phyloP scores from a whole-genome alignment of 108 stramenopile species.

The Cyclostephanos invisitatus region DNA sequence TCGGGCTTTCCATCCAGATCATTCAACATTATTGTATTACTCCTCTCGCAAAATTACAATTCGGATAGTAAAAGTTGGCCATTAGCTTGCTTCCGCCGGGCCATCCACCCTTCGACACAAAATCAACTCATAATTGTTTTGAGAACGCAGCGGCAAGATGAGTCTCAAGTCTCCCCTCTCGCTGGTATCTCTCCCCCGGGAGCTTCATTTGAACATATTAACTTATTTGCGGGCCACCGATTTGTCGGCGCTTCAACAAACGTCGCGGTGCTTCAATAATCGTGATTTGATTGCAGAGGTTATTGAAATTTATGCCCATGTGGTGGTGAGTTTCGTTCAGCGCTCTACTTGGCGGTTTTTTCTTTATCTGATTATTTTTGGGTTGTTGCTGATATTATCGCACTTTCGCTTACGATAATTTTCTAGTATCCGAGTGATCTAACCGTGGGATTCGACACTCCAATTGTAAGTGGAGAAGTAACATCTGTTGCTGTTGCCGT shows the following conservation, averaged over 20 bases:
- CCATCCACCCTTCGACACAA: background rate
- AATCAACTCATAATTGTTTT: background rate
- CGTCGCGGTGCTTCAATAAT: conserved; percentile 66
- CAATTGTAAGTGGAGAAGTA: conserved; percentile 51
- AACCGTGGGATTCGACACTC: conserved; percentile 65
- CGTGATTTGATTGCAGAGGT: conserved; percentile 61
- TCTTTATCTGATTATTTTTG: background rate
- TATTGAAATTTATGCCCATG: conserved; percentile 58
- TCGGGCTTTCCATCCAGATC: background rate
- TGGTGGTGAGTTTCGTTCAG: conserved; percentile 45
- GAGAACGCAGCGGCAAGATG: conserved; percentile 1
- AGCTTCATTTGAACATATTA: conserved; percentile 71
- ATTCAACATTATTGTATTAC: too few species aligned
- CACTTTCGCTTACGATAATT: background rate
- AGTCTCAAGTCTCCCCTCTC: conserved; percentile 10
- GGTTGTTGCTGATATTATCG: background rate
- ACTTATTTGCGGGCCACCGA: conserved; percentile 86
- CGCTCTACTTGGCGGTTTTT: too few species aligned
- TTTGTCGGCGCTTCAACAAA: conserved; percentile 69
- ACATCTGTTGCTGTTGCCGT: conserved; percentile 38
- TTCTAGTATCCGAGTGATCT: conserved; percentile 69
- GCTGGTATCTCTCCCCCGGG: conserved; percentile 49
- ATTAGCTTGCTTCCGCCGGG: background rate
- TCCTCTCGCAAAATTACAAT: background rate
- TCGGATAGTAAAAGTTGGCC: background rate